A percentile compares a stretch with the other conserved stretches of the same genome.
Evolutionary conservation across 73 alveolate genomes (phyloP).

Genomic region (Tetrahymena malaccensis): DNA sequence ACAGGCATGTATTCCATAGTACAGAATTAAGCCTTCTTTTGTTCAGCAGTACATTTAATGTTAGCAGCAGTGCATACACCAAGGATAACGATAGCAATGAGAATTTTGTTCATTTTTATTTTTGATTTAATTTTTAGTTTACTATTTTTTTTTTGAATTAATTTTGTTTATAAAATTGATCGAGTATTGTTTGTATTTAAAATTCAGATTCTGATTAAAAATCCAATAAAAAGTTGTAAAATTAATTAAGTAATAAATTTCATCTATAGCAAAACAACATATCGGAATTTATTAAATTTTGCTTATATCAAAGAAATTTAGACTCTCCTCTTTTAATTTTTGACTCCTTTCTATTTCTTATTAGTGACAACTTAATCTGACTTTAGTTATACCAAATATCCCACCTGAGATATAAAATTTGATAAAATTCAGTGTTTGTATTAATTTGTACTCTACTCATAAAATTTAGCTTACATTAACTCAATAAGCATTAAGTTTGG

Average conservation of each 20-base stretch:
- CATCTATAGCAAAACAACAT: neutral
- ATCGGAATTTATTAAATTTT: neutral
- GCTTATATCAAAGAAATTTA: too few species aligned
- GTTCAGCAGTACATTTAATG: neutral
- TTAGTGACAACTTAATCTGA: neutral
- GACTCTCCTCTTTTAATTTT: neutral
- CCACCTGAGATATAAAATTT: neutral
- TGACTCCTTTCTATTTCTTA: neutral
- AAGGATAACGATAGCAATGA: neutral
- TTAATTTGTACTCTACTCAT: neutral
- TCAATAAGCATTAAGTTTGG: neutral
- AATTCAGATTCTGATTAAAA: neutral
- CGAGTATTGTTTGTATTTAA: neutral
- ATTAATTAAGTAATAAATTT: neutral
- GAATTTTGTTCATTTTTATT: neutral
- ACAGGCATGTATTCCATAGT: neutral
- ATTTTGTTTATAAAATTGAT: neutral
- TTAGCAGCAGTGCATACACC: neutral
- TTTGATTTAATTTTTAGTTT: neutral
- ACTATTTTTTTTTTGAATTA: neutral
- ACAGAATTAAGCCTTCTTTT: neutral
- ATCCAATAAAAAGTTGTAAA: neutral
- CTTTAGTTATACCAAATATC: neutral
- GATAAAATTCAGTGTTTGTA: neutral
- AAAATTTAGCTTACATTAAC: neutral